phyloP scores from a whole-genome alignment of 2,329 filamentous ascomycete genomes.

The Sclerotinia spermophila region DNA sequence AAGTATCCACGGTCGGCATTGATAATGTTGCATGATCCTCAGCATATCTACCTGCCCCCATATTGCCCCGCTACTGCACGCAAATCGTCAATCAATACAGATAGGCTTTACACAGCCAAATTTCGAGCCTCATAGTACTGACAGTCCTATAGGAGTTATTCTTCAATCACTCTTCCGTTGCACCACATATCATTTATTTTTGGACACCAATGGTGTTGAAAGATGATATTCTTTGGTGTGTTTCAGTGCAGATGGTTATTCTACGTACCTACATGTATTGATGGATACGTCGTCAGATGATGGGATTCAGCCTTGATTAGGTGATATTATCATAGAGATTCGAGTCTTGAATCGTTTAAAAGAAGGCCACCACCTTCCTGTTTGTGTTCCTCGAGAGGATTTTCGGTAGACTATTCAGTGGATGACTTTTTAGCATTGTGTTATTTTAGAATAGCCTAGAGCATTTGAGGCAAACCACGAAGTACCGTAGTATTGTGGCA shows the following conservation, averaged over 20 bases:
- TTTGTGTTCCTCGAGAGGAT: neutral
- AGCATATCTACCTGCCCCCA: neutral
- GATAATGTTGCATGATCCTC: neutral
- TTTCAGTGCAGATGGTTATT: neutral
- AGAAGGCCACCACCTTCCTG: neutral
- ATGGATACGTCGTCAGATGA: neutral
- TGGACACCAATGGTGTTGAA: neutral
- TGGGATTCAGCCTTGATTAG: neutral
- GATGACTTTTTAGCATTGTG: neutral
- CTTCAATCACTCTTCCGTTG: neutral
- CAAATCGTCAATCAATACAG: neutral
- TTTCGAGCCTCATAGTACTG: neutral
- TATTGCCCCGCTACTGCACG: neutral
- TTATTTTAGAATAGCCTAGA: neutral
- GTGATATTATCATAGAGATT: neutral
- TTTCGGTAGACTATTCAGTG: neutral
- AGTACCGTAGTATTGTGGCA: neutral
- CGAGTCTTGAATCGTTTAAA: neutral
- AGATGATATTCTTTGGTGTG: neutral
- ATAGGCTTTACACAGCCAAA: conserved; percentile 6
- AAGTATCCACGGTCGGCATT: neutral
- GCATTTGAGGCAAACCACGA: neutral
- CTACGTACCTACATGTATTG: neutral
- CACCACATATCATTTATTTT: neutral
- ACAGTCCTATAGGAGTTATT: conserved; percentile 9